Base-by-base conservation (phyloP, 768 basidiomycete species). In the Cantharellus anzutake region DNA sequence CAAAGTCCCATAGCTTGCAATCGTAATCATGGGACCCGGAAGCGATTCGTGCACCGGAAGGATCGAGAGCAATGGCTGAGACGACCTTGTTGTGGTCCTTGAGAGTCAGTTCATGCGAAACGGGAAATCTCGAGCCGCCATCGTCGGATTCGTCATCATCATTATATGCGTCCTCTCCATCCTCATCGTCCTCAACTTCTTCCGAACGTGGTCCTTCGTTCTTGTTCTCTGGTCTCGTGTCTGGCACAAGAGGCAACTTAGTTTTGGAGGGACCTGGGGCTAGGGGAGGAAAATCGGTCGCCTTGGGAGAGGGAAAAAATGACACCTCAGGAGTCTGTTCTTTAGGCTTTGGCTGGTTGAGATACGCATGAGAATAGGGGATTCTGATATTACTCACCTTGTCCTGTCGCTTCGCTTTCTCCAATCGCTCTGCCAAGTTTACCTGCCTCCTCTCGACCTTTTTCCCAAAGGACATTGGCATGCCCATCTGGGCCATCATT, bases 1-100 rank as follows among this genome's bases (percentile, higher is more conserved):
- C 94, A 71, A 98, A 98, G 71, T 99, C 96, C 93, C 94, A 99
- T 59, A 99, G 71, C 73, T 98, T 98, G 71, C 86, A 83, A 71
- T 99, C 96, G 68, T 98, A 98, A 70, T 99, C 96, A 72, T 98
- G 85, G 20, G 89, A 89, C 14, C 96, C 96, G 4, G 89, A 86
- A 16, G 88, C 72, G 39, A 99, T 72, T 41, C 96, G 81, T 7
- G 94, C 92, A 60, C 96, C 96, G 29, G 93, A 88, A 4, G 92
- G 88, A 71, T 99, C 96, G 53, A 98, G 73, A 0, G 91, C 77
- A 20, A 99, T 74, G 3, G 96, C 91, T 34, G 93, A 90, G 20
- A 98, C 82, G 58, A 96, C 90, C 73, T 98, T 99, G 11, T 80
- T 84, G 68, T 99, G 96, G 71, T 98, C 93, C 70, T 94, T 96